phyloP scores from a whole-genome alignment of 768 basidiomycete species.

The Strobilomyces confusus region DNA sequence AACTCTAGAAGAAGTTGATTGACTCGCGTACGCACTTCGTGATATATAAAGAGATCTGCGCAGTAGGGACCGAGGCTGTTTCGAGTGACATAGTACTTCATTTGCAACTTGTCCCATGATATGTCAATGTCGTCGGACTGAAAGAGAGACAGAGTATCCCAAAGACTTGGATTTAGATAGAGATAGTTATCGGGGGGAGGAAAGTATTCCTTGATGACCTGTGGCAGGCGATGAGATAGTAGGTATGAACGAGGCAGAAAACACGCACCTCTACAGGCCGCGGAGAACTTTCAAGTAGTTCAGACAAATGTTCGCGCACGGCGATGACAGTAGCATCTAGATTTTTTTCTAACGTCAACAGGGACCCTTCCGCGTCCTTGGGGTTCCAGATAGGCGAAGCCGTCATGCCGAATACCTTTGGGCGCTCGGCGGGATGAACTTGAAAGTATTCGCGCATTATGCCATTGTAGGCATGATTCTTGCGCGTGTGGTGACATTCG shows the following conservation, averaged over 20 bases:
- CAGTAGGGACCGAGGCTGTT: constrained; percentile 68
- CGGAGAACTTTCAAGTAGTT: constrained; percentile 58
- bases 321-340: constrained; percentile 72
- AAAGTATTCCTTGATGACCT: constrained; percentile 59
- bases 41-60: constrained; percentile 67
- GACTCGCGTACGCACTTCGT: constrained; percentile 53
- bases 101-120: constrained; percentile 56
- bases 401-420: constrained; percentile 91
- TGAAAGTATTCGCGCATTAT: constrained; percentile 58
- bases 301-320: constrained; percentile 65
- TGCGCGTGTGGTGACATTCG: constrained; percentile 54
- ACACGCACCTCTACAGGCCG: constrained; percentile 59
- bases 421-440: constrained; percentile 41
- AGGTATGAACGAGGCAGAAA: background rate
- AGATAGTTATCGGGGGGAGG: constrained; percentile 48
- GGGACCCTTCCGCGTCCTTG: constrained; percentile 59
- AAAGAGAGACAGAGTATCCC: constrained; percentile 46
- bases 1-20: constrained; percentile 35
- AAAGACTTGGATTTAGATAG: constrained; percentile 55
- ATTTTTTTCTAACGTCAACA: constrained; percentile 63
- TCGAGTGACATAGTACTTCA: constrained; percentile 58
- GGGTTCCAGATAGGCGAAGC: constrained; percentile 87
- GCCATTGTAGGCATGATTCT: constrained; percentile 54
- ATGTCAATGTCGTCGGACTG: constrained; percentile 39
- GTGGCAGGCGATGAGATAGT: background rate